Evolutionary conservation across 192 early-diverging fungal species (phyloP).

Genomic region (Coemansia aciculifera): DNA sequence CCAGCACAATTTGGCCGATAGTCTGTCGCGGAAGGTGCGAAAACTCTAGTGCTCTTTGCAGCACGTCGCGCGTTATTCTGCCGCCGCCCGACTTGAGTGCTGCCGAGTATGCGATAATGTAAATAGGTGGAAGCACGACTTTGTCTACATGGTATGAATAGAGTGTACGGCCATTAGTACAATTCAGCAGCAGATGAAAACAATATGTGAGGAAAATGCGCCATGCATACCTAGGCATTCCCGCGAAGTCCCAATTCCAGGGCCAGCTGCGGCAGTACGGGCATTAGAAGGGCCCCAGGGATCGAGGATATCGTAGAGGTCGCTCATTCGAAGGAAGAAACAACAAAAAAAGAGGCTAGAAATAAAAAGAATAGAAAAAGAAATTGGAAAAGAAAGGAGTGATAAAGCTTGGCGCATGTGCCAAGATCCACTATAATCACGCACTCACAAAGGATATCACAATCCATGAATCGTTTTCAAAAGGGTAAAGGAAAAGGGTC

Average conservation of each 20-base stretch:
- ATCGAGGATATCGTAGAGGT: conserved; percentile 56
- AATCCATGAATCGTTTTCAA: background rate
- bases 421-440: background rate
- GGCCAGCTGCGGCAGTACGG: conserved; percentile 4
- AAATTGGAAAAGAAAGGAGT: background rate
- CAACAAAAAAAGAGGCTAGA: background rate
- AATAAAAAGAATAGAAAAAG: background rate
- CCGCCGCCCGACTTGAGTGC: conserved; percentile 43
- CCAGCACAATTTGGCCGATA: conserved; percentile 37
- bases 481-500: background rate
- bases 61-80: conserved; percentile 41
- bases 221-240: conserved; percentile 42
- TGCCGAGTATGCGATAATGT: conserved; percentile 42
- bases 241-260: conserved; percentile 22
- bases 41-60: conserved; percentile 31
- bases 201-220: background rate
- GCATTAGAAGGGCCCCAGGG: conserved; percentile 45
- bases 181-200: conserved; percentile 3
- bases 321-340: conserved; percentile 39
- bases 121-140: conserved; percentile 45
- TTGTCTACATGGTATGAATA: conserved; percentile 30
- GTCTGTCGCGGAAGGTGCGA: conserved; percentile 45
- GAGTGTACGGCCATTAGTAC: background rate
- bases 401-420: background rate
- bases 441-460: background rate